A percentile compares a stretch with the other conserved stretches of the same genome.
Conservation (phyloP, 202 grass and related monocot genomes). For the Cymbopogon flexuosus region DNA sequence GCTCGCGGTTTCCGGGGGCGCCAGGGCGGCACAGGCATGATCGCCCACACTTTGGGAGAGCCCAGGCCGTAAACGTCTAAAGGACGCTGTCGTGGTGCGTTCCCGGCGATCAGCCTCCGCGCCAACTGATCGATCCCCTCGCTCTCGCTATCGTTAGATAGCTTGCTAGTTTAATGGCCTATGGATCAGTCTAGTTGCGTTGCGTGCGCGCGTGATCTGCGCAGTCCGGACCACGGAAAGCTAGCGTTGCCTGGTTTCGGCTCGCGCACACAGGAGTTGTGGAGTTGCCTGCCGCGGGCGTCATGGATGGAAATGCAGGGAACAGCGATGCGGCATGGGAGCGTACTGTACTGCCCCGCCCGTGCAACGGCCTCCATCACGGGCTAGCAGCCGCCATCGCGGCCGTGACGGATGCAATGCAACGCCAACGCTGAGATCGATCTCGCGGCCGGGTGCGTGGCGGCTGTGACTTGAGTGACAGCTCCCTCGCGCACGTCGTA, state of each 20-base stretch:
- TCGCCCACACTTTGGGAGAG: background rate
- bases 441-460: background rate
- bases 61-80: background rate
- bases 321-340: background rate
- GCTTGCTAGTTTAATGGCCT: background rate
- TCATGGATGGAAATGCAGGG: background rate
- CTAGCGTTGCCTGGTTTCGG: background rate
- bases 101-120: too few relatives aligned
- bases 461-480: too few relatives aligned
- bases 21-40: background rate
- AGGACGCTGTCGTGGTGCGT: background rate
- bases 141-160: background rate
- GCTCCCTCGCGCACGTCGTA: too few relatives aligned
- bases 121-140: background rate
- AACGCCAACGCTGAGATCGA: background rate
- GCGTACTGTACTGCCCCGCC: background rate
- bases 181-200: background rate
- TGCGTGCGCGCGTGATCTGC: background rate
- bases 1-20: background rate
- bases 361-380: background rate
- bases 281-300: background rate
- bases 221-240: background rate
- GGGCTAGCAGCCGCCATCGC: background rate
- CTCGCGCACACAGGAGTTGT: background rate
- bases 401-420: background rate